These are phyloP conservation scores for Fonsecaea pugnacius DNA, from an alignment of 2,329 filamentous ascomycete species.

Conservation along the genomic window DNA sequence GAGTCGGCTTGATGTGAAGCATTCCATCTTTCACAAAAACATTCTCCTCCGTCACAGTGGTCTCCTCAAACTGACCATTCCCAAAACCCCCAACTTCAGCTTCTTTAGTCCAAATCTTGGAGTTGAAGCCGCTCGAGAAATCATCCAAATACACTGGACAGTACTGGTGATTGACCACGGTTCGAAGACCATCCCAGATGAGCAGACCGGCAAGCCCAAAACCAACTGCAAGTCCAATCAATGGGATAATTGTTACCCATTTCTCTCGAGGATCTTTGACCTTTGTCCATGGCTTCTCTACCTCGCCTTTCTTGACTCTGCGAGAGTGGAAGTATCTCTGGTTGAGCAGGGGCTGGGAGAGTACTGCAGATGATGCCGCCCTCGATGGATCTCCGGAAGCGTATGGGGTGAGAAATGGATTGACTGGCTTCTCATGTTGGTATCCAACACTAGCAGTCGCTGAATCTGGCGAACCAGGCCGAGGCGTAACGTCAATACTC, in stretches of 20 bases:
- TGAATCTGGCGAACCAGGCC: slow-evolving; percentile 22
- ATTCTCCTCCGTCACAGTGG: slow-evolving; percentile 73
- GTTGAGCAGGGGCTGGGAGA: slow-evolving; percentile 20
- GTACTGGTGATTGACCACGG: slow-evolving; percentile 75
- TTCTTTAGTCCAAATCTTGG: slow-evolving; percentile 69
- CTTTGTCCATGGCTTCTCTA: slow-evolving; percentile 75
- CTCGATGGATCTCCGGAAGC: slow-evolving; percentile 30
- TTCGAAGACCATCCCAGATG: slow-evolving; percentile 73
- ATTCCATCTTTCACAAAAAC: slow-evolving; percentile 71
- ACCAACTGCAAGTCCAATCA: slow-evolving; percentile 72
- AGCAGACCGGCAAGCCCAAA: slow-evolving; percentile 70
- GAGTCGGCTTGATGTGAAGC: slow-evolving; percentile 76
- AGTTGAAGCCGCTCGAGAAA: slow-evolving; percentile 64
- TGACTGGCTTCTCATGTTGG: slow-evolving; percentile 20
- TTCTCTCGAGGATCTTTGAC: slow-evolving; percentile 76
- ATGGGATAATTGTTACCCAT: slow-evolving; percentile 80
- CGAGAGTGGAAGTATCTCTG: slow-evolving; percentile 67
- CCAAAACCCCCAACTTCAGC: slow-evolving; percentile 59
- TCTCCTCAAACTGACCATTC: slow-evolving; percentile 81
- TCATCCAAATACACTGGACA: slow-evolving; percentile 70
- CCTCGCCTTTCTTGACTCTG: slow-evolving; percentile 70
- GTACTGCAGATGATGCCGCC: slow-evolving; percentile 28
- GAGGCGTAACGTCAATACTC: slow-evolving; percentile 18
- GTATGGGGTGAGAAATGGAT: slow-evolving; percentile 36
- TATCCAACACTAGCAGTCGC: slow-evolving; percentile 3